phyloP scores from a whole-genome alignment of 306 rosid species.

The Lathyrus sativus region DNA sequence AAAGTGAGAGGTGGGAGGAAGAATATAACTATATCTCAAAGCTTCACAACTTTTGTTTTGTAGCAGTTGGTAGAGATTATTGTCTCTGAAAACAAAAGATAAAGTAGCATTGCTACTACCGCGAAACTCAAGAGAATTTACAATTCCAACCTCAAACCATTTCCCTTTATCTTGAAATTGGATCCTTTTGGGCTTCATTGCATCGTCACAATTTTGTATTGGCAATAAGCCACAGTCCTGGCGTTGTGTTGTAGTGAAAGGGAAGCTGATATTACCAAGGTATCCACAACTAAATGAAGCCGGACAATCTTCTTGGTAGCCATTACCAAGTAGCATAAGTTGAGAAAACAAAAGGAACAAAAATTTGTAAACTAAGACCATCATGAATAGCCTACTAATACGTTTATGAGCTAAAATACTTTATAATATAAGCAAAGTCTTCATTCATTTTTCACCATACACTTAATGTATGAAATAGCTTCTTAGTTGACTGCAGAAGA shows the following conservation, averaged over 20 bases:
- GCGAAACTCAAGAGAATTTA: background rate
- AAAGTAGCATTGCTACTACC: rapidly evolving
- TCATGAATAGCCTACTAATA: background rate
- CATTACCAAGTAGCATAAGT: background rate
- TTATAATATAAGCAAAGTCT: no score
- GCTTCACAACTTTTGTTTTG: conserved; percentile 33
- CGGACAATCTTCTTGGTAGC: background rate
- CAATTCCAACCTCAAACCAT: background rate
- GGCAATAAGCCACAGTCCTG: conserved; percentile 42
- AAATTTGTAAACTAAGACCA: conserved; percentile 24
- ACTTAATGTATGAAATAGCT: no score
- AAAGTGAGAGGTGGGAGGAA: conserved; percentile 21
- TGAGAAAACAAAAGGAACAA: conserved; percentile 19
- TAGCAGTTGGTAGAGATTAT: background rate
- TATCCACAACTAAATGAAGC: conserved; percentile 40
- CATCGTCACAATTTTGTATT: conserved; percentile 24
- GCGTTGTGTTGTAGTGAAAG: conserved; percentile 29
- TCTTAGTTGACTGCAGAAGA: background rate
- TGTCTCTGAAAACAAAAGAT: conserved; percentile 32
- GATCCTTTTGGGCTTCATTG: background rate
- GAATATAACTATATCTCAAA: conserved; percentile 30
- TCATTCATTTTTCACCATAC: no score
- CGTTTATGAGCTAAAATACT: background rate
- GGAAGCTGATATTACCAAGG: conserved; percentile 21
- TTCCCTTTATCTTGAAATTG: conserved; percentile 33